Evolutionary conservation across 345 rosid genomes (phyloP).

Genomic region (Bruguiera gymnorhiza): DNA sequence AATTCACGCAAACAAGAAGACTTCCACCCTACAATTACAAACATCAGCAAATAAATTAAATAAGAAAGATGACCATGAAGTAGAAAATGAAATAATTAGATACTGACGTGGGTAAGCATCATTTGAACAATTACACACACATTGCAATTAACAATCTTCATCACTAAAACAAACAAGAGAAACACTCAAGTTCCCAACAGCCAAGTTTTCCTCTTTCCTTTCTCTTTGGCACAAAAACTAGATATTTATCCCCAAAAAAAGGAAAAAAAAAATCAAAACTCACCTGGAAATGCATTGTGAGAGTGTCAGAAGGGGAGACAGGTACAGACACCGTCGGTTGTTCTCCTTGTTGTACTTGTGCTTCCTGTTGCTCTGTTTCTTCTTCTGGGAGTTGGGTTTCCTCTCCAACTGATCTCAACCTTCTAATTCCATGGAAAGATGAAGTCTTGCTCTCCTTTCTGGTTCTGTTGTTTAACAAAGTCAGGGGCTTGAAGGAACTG

Average conservation of each 20-base stretch:
- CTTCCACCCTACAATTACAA: too few relatives aligned
- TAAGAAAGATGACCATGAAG: too few relatives aligned
- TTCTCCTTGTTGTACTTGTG: slow-evolving; percentile 17
- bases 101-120: neutral
- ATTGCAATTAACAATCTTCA: neutral
- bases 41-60: too few relatives aligned
- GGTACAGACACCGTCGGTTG: slow-evolving; percentile 65
- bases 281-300: slow-evolving; percentile 86
- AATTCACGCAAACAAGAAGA: too few relatives aligned
- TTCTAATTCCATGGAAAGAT: slow-evolving; percentile 16
- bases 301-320: slow-evolving; percentile 86
- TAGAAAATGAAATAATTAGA: too few relatives aligned
- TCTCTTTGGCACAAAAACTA: neutral
- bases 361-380: slow-evolving; percentile 26
- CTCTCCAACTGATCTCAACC: slow-evolving; percentile 52
- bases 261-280: too few relatives aligned
- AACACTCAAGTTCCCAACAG: neutral
- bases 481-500: slow-evolving; percentile 25
- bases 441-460: slow-evolving; percentile 11
- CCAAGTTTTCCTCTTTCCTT: neutral
- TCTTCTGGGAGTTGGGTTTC: slow-evolving; percentile 41
- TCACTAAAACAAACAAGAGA: neutral
- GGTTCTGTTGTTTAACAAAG: neutral
- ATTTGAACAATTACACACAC: neutral
- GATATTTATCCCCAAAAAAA: neutral